Evolutionary conservation across 164 flowering plant genomes (phyloP), one percentile per base, ranked within the genome.

Genomic region (Vitis cinerea): DNA sequence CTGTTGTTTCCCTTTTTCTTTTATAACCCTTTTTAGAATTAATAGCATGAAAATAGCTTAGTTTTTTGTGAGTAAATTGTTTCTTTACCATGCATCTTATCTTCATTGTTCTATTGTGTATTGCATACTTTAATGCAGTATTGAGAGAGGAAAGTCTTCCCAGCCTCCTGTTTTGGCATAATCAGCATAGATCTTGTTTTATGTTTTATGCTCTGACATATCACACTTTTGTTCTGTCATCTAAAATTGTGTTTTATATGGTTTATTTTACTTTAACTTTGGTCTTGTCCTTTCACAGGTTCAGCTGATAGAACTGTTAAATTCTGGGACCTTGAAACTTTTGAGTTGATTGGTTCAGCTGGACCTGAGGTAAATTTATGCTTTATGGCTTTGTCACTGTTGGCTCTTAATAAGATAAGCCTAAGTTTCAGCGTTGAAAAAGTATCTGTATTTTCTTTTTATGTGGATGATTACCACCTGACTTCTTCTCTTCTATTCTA

Each of bases 251-350:
- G 7, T 31, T 14, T 71, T 23, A 23, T 23, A 23, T 23, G 27
- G 27, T 23, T 37, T 58, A 4, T 13, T 27, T 56, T 15, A 29
- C n/a, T 63, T 30, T 10, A 13, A 23, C 66, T 61, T 67, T 16
- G 10, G 50, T 71, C 10, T 72, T 69, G 52, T 48, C 54, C 16
- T 71, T 78, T 65, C 10, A 37, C 88, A 95, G 99, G 99, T 78
- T 93, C 99, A 44, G 88, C 97, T 73, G 99, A 96, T 77, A 84
- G 84, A 76, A 96, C 98, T 54, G 98, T 96, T 50, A 96, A 93
- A 78, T 96, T 91, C 73, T 96, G 99, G 99, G 99, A 96, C 78
- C 95, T 96, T 79, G 99, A 96, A 77, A 93, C 98, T 50, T 96
- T 96, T 88, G 99, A 96, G 84, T 86, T 89, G 65, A 96, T 96